Evolutionary conservation across 176 grass and related monocot genomes (phyloP), one percentile per base, ranked within the genome.

Genomic region (Elymus sibiricus): DNA sequence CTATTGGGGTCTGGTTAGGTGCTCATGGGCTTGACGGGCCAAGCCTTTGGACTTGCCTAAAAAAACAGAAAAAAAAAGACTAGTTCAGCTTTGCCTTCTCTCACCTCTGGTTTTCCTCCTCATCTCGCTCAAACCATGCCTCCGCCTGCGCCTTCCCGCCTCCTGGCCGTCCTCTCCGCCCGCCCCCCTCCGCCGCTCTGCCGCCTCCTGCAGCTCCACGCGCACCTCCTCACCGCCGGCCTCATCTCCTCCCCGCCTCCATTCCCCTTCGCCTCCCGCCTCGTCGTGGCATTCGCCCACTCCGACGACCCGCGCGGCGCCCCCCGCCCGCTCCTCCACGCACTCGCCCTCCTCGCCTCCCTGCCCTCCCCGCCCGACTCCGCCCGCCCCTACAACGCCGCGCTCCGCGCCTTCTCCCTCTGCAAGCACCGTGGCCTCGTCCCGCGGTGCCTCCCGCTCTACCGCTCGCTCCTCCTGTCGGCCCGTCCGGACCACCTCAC

Each of bases 401-500:
- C 16, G 5, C 64, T 88, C 38, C 79, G 84, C 14, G 70, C 78
- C 13, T 37, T 89, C 9, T 81, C 86, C 5, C 37, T 72, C 22
- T 58, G 7, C 63, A 5, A n/a, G 3, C 60, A 58, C 22, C 15
- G 0, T 16, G 25, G 46, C 14, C 28, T 82, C 19, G 35, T 47
- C 42, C 40, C 71, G 42, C 71, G 71, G 42, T 74, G 71, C 40
- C 71, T 89, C 22, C 63, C 38, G 25, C 79, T 92, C 72, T 88
- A 88, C 90, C 72, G 70, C 72, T 34, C 82, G 5, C 83, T 86
- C 81, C 29, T 88, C 61, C 70, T 74, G 1, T 16, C 42, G 24
- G 40, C 70, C 70, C 70, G 70, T 0, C 70, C 70, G 40, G 90
- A 97, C 78, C 88, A 88, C 75, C 87, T 89, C 21, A 94, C 92